These are phyloP conservation scores for Silene conica DNA, from an alignment of 148 eudicot species.

Conservation along the genomic window DNA sequence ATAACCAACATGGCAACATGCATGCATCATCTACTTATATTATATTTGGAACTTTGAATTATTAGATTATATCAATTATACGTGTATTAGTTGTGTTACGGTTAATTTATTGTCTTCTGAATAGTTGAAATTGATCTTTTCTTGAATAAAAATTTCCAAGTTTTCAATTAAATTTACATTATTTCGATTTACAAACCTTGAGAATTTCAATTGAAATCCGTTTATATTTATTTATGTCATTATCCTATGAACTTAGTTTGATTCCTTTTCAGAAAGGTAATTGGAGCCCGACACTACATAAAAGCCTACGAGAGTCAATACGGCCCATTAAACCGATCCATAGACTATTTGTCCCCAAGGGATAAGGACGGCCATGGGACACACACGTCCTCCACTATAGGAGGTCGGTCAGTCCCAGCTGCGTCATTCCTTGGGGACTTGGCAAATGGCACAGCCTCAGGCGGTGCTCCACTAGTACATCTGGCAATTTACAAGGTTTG, in stretches of 20 bases:
- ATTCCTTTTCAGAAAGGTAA: conserved; percentile 47
- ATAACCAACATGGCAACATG: too few species aligned
- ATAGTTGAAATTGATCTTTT: too few species aligned
- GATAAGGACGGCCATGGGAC: conserved; percentile 90
- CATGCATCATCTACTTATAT: too few species aligned
- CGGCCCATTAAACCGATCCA: conserved; percentile 53
- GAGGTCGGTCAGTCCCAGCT: conserved; percentile 48
- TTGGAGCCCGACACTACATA: conserved; percentile 85
- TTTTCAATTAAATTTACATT: background rate
- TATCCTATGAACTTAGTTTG: background rate
- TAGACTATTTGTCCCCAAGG: conserved; percentile 64
- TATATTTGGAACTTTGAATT: too few species aligned
- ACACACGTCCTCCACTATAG: conserved; percentile 84
- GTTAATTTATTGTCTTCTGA: too few species aligned
- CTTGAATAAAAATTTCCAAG: too few species aligned
- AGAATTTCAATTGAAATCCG: too few species aligned
- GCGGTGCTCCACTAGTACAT: conserved; percentile 81
- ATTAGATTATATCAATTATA: too few species aligned
- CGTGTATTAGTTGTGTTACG: too few species aligned
- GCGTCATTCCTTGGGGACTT: conserved; percentile 54
- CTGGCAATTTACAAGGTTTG: conserved; percentile 84
- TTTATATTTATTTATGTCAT: background rate
- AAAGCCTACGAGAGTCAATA: conserved; percentile 61
- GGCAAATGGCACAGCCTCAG: conserved; percentile 78
- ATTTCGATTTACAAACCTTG: background rate